Conservation (phyloP, 257 asterid genomes). For the Solanum phureja region DNA sequence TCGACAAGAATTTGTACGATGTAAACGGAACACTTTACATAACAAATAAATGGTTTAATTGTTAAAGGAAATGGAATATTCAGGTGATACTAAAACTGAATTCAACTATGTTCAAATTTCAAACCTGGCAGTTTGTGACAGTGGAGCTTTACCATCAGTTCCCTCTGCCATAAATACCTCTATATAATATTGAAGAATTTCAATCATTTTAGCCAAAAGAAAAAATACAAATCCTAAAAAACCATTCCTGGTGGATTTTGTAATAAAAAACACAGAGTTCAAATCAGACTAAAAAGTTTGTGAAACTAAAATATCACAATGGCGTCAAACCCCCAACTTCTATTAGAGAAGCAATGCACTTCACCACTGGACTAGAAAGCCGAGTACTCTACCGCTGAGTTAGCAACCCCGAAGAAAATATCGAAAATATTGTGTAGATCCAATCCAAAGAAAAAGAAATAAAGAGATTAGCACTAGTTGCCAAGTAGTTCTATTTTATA, state of each 20-base stretch:
- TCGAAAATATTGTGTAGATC: background rate
- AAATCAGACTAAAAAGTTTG: background rate
- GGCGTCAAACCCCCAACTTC: background rate
- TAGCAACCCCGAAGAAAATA: background rate
- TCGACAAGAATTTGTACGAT: background rate
- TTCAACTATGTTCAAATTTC: background rate
- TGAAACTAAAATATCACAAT: background rate
- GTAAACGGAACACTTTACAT: background rate
- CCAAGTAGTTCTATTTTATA: background rate
- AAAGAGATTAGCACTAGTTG: background rate
- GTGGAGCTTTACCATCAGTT: no score
- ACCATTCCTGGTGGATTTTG: background rate
- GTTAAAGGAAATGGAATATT: background rate
- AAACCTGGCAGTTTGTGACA: no score
- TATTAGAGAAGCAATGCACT: background rate
- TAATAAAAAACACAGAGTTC: background rate
- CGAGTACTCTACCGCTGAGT: background rate
- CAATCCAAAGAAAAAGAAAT: background rate
- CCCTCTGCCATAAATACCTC: no score
- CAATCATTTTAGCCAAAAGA: no score
- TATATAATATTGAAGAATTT: no score
- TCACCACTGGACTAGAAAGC: background rate
- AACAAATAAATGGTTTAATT: background rate
- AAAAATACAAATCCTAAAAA: background rate
- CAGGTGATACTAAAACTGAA: background rate